Percentiles rank a stretch among this genome's conserved stretches.
phyloP scores from a whole-genome alignment of 345 rosid genomes.

The Hevea brasiliensis region DNA sequence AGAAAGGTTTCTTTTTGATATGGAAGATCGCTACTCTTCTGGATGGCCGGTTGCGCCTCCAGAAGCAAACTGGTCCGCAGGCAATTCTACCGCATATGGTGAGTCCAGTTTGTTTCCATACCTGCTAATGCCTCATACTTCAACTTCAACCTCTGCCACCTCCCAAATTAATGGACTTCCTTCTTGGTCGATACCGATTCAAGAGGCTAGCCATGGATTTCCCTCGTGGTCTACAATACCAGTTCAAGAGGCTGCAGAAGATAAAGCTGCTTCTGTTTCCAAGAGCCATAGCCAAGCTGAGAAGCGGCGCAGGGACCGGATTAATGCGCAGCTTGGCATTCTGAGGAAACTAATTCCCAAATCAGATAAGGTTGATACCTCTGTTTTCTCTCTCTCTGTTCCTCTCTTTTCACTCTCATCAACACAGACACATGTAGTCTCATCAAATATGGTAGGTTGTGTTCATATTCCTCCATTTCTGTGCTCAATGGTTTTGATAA shows the following conservation, averaged over 20 bases:
- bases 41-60: constrained; percentile 16
- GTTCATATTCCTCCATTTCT: no score
- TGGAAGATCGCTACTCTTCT: constrained; percentile 33
- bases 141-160: constrained; percentile 10
- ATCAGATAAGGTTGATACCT: constrained; percentile 70
- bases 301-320: constrained; percentile 86
- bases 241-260: constrained; percentile 33
- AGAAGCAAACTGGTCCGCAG: constrained; percentile 17
- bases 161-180: constrained; percentile 12
- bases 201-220: neutral
- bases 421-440: no score
- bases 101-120: constrained; percentile 25
- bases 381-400: neutral
- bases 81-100: constrained; percentile 1
- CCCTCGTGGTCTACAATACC: constrained; percentile 24
- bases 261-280: constrained; percentile 36
- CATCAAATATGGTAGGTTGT: no score
- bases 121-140: constrained; percentile 3
- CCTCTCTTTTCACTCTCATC: neutral
- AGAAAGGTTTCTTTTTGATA: constrained; percentile 4
- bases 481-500: no score
- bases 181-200: neutral
- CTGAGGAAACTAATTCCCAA: constrained; percentile 81
- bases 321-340: constrained; percentile 74
- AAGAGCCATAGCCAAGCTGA: constrained; percentile 87